Base-by-base conservation (phyloP, 2,329 filamentous ascomycete species). In the Coniochaeta prunicola region DNA sequence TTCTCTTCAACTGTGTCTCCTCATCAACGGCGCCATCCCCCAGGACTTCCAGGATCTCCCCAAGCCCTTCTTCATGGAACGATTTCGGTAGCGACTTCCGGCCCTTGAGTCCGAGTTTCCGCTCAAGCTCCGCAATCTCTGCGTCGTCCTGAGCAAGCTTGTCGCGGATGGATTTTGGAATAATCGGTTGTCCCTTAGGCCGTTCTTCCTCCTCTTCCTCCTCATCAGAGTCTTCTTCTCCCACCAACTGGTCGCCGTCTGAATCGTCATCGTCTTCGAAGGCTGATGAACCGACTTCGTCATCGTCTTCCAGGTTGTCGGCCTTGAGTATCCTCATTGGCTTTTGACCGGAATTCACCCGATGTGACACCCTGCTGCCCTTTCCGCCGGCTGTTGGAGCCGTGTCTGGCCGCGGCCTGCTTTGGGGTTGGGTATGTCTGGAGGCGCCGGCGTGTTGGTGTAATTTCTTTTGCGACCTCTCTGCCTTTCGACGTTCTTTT, bases 41-140 rank as follows among this genome's bases (percentile, higher is more conserved):
- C 40, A 93, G 66, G 1, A 88, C 89, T 9, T 85, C 88, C 21
- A 97, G 75, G 3, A 99, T 73, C 58, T 90, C 88, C 45, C 87
- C 91, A 2, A 97, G 75, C 0, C 92, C 93, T 68, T 97, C 92
- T 7, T 96, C 90, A 21, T 85, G 82, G 65, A 92, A 91, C 0
- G 85, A 79, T 64, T 89, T 88, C 0, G 87, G 86, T 5, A 91
- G 72, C 33, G 83, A 87, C 68, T 91, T 96, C 61, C 88, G 88
- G 26, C 85, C 84, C 68, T 87, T 90, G 64, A 97, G 81, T 0
- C 94, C 93, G 3, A 99, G 76, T 68, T 90, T 96, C 71, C 88
- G 92, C 75, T 99, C 94, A 33, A 97, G 77, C 2, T 86, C 86
- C 21, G 88, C 87, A 65, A 99, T 97, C 65, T 96, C 91, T 2